Base-by-base conservation (phyloP, 192 early-diverging fungal species). In the Entomortierella lignicola region DNA sequence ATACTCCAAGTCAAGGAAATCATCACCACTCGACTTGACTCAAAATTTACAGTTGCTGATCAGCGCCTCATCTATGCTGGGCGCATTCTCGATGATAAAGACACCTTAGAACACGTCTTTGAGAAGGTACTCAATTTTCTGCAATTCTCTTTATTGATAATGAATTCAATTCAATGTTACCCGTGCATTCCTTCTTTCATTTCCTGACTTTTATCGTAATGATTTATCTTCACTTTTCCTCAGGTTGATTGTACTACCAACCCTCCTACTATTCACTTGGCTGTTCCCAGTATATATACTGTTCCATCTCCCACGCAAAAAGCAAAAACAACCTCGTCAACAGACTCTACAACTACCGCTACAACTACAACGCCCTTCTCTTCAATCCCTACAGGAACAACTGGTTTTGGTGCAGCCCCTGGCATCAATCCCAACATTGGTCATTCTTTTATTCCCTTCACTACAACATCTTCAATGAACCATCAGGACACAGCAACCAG, bases 111-210 rank as follows among this genome's bases (percentile, higher is more conserved):
- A 17, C 48, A 27, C 32, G 48, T 74, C 50, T 74, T 74, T 66
- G 72, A 77, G 13, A 77, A 77, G 72, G 72, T 77, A 64, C 23
- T 52, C n/a, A n/a, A n/a, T n/a, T n/a, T n/a, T n/a, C n/a, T n/a
- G n/a, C n/a, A n/a, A n/a, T n/a, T n/a, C n/a, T n/a, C n/a, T n/a
- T n/a, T n/a, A n/a, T n/a, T n/a, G n/a, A n/a, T n/a, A n/a, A n/a
- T n/a, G n/a, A n/a, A n/a, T n/a, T n/a, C n/a, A n/a, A n/a, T n/a
- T n/a, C n/a, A 50, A 50, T 12, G 17, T 61, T 61, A 41, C n/a
- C 43, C 26, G 26, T 11, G 26, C 25, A 61, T 21, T 50, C 48
- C 15, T 17, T 4, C 6, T 23, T 51, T 52, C 23, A 23, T 34
- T 51, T 4, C 21, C 34, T 67, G 2, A 43, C 41, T 41, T 0